Base-by-base conservation (phyloP, 441 rosid species). In the Bruguiera hainesii region DNA sequence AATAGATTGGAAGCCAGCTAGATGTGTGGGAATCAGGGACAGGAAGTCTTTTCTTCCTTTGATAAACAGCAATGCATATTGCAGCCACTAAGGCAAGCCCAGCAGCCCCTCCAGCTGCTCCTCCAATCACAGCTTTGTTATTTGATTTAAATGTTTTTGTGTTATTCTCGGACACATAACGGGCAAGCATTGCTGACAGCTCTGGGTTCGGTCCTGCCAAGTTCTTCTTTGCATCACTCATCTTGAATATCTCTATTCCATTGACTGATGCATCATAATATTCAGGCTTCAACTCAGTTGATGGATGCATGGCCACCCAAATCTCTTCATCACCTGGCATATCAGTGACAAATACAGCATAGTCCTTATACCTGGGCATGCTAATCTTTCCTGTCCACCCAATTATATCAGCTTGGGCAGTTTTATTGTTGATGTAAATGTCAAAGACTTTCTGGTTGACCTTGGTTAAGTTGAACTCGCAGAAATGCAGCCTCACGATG, bases 171-270 rank as follows among this genome's bases (percentile, higher is more conserved):
- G 68, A 73, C n/a, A 61, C 64, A 2, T 74, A 71, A 69, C 67
- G 42, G 9, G 73, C 69, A 35, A 79, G 82, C 89, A 87, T 73
- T 20, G 71, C 70, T 1, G 93, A 85, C 13, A 76, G 75, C 72
- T 80, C 62, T 0, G 96, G 93, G 72, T 89, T 87, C 6, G 75
- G 83, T 29, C 91, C 91, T 0, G 87, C 89, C 66, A 91, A 66
- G 67, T 72, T 85, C 59, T 68, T 71, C 4, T 33, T 68, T 49
- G 60, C 63, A 25, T 79, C 81, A 26, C 65, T 73, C 21, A 84
- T 68, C 80, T 91, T 89, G 76, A 89, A 85, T 46, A 91, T 71
- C 79, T 91, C 93, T 13, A 89, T 18, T 25, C 96, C 93, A 66
- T 85, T 91, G n/a, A 87, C 78, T 20, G 76, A 56, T 1, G 87